Evolutionary conservation across 192 early-diverging fungal species (phyloP).

Genomic region (Umbelopsis sp.): DNA sequence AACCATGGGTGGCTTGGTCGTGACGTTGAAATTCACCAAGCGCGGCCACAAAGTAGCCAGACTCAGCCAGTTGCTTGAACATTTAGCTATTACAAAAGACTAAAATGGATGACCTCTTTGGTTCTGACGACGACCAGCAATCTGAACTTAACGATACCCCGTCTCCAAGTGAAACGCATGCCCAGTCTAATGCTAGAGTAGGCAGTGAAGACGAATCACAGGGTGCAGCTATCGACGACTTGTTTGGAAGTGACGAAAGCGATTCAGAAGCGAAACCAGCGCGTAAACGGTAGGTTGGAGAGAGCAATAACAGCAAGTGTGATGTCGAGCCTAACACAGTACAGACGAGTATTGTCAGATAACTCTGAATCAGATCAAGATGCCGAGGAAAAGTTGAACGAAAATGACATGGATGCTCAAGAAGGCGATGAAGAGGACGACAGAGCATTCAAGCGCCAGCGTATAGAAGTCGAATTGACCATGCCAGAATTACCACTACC

Average conservation of each 20-base stretch:
- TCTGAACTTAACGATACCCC: conserved; percentile 1
- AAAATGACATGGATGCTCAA: conserved; percentile 9
- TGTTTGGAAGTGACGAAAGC: conserved; percentile 44
- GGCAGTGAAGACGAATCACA: not conserved
- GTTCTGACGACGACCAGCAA: conserved; percentile 36
- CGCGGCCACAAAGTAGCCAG: not conserved
- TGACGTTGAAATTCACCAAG: not conserved
- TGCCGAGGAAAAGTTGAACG: conserved; percentile 21
- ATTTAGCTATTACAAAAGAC: not conserved
- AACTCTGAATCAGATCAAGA: conserved; percentile 25
- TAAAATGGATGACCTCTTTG: conserved; percentile 27
- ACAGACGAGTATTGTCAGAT: not conserved
- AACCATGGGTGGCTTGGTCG: conserved; percentile 6
- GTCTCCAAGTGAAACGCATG: not conserved
- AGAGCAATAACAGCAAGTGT: not conserved
- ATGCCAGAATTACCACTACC: conserved; percentile 36
- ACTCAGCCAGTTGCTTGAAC: not conserved
- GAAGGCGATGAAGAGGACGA: not conserved
- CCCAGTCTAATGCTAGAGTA: not conserved
- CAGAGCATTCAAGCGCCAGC: conserved; percentile 16
- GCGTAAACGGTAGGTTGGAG: conserved; percentile 15
- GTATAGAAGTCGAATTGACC: conserved; percentile 26
- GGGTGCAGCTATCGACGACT: conserved; percentile 25
- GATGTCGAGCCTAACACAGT: not conserved
- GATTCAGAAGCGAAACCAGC: conserved; percentile 26